Conservation (phyloP, 257 asterid species). For the Solanum tacnaense region DNA sequence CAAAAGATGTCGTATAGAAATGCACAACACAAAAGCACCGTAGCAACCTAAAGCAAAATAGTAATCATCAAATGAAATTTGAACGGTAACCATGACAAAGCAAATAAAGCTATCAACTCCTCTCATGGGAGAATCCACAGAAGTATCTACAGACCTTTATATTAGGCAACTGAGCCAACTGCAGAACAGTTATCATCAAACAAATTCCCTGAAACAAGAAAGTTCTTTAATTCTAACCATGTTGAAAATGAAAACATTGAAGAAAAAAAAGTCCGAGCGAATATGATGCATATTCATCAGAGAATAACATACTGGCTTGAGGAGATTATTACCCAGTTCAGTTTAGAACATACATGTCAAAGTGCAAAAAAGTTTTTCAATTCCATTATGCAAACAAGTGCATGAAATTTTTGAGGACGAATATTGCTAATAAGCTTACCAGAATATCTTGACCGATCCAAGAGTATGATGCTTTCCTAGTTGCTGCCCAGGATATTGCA, state of each 20-base stretch:
- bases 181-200: slow-evolving; percentile 91
- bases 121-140: not conserved
- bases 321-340: not conserved
- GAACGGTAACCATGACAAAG: not conserved
- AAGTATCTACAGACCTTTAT: slow-evolving; percentile 47
- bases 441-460: slow-evolving; percentile 97
- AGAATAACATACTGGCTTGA: not conserved
- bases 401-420: not conserved
- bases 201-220: slow-evolving; percentile 72
- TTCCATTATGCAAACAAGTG: not conserved
- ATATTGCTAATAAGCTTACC: slow-evolving; percentile 37
- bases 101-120: not conserved
- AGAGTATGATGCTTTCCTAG: slow-evolving; percentile 77
- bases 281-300: not conserved
- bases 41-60: slow-evolving; percentile 62
- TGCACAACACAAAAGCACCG: slow-evolving; percentile 83
- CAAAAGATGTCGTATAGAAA: slow-evolving; percentile 93
- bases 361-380: not conserved
- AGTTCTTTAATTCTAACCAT: slow-evolving; percentile 1
- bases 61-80: not conserved
- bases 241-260: not conserved
- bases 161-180: slow-evolving; percentile 90
- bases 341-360: not conserved
- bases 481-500: slow-evolving; percentile 81
- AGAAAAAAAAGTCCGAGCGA: not conserved